A percentile compares a stretch with the other conserved stretches of the same genome.
Evolutionary conservation across 2,329 filamentous ascomycete genomes (phyloP).

Genomic region (Metarhizium album): DNA sequence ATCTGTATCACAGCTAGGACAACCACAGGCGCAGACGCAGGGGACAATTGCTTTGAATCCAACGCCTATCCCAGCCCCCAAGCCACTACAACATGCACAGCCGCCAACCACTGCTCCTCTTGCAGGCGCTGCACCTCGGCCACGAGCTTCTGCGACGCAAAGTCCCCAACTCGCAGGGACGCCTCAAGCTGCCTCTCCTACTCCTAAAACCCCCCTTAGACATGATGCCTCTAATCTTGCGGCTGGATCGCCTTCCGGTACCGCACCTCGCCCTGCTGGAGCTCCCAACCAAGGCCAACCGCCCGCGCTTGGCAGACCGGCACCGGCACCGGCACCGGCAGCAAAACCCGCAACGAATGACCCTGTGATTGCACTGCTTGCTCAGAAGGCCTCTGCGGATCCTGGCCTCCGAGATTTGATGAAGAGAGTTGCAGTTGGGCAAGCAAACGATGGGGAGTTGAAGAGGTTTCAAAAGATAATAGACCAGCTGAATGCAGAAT

Average conservation of each 20-base stretch:
- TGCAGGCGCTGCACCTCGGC: constrained; percentile 2
- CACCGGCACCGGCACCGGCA: constrained; percentile 9
- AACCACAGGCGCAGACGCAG: neutral
- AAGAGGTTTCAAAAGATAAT: constrained; percentile 72
- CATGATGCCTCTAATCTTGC: constrained; percentile 10
- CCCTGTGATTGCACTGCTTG: constrained; percentile 71
- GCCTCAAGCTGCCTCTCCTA: constrained; percentile 12
- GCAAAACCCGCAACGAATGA: constrained; percentile 36
- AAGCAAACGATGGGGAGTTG: constrained; percentile 60
- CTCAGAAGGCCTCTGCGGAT: constrained; percentile 64
- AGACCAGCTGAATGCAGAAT: constrained; percentile 59
- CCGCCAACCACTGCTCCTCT: constrained; percentile 3
- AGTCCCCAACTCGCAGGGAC: constrained; percentile 13
- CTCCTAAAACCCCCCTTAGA: constrained; percentile 12
- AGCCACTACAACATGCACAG: neutral
- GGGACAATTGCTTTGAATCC: neutral
- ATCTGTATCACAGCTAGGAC: neutral
- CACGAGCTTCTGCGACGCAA: constrained; percentile 4
- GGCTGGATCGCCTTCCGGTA: constrained; percentile 5
- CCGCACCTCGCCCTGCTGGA: neutral
- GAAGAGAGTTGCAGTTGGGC: constrained; percentile 70
- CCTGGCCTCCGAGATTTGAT: constrained; percentile 65
- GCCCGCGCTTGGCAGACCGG: constrained; percentile 13
- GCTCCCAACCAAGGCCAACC: constrained; percentile 6
- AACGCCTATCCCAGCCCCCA: neutral